These are phyloP conservation scores for Lupinus albus DNA, from an alignment of 306 rosid genomes.

Conservation along the genomic window DNA sequence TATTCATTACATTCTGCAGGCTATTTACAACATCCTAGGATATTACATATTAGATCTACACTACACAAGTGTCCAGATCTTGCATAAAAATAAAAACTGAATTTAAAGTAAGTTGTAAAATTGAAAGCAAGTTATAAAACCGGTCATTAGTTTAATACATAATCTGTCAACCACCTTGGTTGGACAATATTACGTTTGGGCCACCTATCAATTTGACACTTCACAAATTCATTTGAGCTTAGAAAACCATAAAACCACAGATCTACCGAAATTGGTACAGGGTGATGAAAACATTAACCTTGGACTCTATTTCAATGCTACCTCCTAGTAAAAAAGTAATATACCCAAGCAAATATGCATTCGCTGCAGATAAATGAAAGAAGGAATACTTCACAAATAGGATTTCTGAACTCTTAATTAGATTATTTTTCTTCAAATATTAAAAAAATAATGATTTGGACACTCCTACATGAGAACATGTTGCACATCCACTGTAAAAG, in stretches of 20 bases:
- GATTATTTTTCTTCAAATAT: background rate
- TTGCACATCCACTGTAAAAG: background rate
- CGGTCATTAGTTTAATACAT: too few relatives aligned
- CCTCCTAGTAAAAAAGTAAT: background rate
- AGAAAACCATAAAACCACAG: background rate
- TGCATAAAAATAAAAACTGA: too few relatives aligned
- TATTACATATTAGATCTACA: too few relatives aligned
- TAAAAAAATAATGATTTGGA: constrained; percentile 11
- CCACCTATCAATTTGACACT: too few relatives aligned
- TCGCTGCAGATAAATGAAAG: background rate
- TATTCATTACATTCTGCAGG: too few relatives aligned
- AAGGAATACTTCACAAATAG: constrained; percentile 4
- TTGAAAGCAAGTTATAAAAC: too few relatives aligned
- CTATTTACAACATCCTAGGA: too few relatives aligned
- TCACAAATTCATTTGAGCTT: background rate
- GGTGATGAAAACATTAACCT: background rate
- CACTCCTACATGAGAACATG: background rate
- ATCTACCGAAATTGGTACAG: background rate
- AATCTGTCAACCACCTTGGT: too few relatives aligned
- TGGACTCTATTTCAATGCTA: constrained; percentile 5
- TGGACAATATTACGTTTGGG: too few relatives aligned
- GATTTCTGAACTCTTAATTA: constrained; percentile 20
- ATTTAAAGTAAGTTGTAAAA: too few relatives aligned
- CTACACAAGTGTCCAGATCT: too few relatives aligned
- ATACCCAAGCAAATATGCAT: constrained; percentile 7